Evolutionary conservation across 2,329 filamentous ascomycete species (phyloP).

Genomic region (Fusarium sp.): DNA sequence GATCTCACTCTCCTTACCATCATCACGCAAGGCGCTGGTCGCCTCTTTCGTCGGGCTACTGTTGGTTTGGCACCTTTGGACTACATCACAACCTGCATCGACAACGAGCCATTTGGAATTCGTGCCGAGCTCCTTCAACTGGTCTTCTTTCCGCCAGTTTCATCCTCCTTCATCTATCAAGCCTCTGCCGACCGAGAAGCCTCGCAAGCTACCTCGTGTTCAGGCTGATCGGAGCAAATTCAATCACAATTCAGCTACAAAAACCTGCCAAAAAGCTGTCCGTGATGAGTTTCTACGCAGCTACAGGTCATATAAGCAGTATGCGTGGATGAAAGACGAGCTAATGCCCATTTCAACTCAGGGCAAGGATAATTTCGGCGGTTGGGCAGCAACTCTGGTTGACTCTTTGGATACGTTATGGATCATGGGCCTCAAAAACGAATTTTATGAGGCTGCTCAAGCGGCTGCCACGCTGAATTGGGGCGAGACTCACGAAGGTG

Average conservation of each 20-base stretch:
- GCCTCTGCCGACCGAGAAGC: constrained; percentile 51
- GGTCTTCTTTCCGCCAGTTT: constrained; percentile 50
- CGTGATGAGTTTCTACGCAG: too few relatives aligned
- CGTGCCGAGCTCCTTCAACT: constrained; percentile 52
- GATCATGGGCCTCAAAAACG: too few relatives aligned
- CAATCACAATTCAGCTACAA: constrained; percentile 32
- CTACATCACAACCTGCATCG: not conserved
- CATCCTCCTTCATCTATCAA: constrained; percentile 54
- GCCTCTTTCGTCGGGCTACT: constrained; percentile 1
- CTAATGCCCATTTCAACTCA: too few relatives aligned
- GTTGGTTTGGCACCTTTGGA: constrained; percentile 22
- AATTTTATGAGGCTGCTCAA: constrained; percentile 62
- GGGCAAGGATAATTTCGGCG: too few relatives aligned
- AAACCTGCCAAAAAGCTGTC: constrained; percentile 54
- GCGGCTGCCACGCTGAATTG: constrained; percentile 68
- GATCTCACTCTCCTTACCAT: constrained; percentile 5
- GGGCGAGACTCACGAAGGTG: constrained; percentile 59
- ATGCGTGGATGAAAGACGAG: too few relatives aligned
- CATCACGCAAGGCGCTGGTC: constrained; percentile 14
- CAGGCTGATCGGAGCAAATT: constrained; percentile 51
- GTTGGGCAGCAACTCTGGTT: too few relatives aligned
- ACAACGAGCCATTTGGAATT: constrained; percentile 35
- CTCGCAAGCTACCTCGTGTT: constrained; percentile 50
- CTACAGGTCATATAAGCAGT: too few relatives aligned
- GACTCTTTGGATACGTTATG: too few relatives aligned